Evolutionary conservation across 2,329 filamentous ascomycete genomes (phyloP).

Genomic region (Neofusicoccum parvum): DNA sequence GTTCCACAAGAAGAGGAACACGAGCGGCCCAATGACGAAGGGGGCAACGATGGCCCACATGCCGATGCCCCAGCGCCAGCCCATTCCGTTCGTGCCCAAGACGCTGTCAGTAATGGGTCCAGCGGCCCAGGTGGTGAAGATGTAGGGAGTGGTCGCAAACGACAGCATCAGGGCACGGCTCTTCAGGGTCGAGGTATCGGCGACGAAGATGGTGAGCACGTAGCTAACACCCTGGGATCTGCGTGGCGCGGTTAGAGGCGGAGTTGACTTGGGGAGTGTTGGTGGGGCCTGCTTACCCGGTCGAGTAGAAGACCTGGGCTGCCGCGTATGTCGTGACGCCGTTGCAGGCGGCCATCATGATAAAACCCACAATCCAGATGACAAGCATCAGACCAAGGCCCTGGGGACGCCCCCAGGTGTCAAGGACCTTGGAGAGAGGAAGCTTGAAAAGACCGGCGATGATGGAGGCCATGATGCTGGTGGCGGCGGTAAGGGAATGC

Average conservation of each 20-base stretch:
- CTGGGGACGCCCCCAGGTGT: slow-evolving; percentile 68
- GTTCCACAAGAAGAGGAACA: slow-evolving; percentile 59
- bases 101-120: slow-evolving; percentile 35
- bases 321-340: slow-evolving; percentile 62
- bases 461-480: slow-evolving; percentile 57
- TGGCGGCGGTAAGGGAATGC: slow-evolving; percentile 58
- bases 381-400: slow-evolving; percentile 59
- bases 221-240: slow-evolving; percentile 57
- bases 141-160: slow-evolving; percentile 38
- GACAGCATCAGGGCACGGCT: slow-evolving; percentile 67
- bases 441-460: slow-evolving; percentile 64
- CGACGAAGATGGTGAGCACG: slow-evolving; percentile 63
- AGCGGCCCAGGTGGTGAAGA: slow-evolving; percentile 37
- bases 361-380: slow-evolving; percentile 54
- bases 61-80: slow-evolving; percentile 70
- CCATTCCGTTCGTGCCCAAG: slow-evolving; percentile 50
- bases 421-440: slow-evolving; percentile 66
- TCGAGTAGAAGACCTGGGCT: slow-evolving; percentile 59
- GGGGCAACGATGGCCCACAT: slow-evolving; percentile 67
- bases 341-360: slow-evolving; percentile 64
- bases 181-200: slow-evolving; percentile 66
- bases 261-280: neutral
- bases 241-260: slow-evolving; percentile 34
- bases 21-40: slow-evolving; percentile 62
- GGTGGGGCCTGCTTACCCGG: slow-evolving; percentile 6